Evolutionary conservation across 2,329 filamentous ascomycete species (phyloP).

Genomic region (Eutypella sp.): DNA sequence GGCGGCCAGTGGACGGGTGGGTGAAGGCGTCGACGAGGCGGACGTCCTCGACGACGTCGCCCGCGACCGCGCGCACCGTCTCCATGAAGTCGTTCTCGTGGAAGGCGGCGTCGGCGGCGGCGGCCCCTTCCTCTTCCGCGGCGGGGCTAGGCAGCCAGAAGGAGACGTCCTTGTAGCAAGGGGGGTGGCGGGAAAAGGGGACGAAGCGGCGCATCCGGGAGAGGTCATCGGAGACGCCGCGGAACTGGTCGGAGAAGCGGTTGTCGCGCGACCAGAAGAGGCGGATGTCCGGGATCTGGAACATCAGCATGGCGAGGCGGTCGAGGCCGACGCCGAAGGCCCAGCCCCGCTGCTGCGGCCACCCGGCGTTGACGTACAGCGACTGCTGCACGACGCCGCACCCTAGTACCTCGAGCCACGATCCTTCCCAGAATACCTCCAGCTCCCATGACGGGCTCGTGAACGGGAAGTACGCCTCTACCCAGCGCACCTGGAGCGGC

Average conservation of each 20-base stretch:
- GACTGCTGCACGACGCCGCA: conserved; percentile 84
- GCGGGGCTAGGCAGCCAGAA: conserved; percentile 82
- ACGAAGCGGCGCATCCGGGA: conserved; percentile 58
- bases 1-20: conserved; percentile 77
- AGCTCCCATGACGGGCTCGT: conserved; percentile 94
- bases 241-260: conserved; percentile 85
- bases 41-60: conserved; percentile 85
- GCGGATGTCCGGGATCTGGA: conserved; percentile 92
- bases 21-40: conserved; percentile 78
- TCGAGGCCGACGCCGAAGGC: conserved; percentile 94
- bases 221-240: conserved; percentile 50
- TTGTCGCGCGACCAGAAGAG: conserved; percentile 89
- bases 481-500: conserved; percentile 83
- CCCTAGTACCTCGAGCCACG: conserved; percentile 96
- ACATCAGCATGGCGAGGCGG: conserved; percentile 94
- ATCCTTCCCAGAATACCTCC: conserved; percentile 88
- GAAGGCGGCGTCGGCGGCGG: conserved; percentile 47
- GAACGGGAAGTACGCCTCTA: conserved; percentile 96
- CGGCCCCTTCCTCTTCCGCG: conserved; percentile 41
- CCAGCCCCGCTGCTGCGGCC: conserved; percentile 78
- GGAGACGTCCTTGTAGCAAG: conserved; percentile 85
- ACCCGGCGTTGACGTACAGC: conserved; percentile 71
- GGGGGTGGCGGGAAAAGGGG: conserved; percentile 87
- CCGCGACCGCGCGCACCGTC: conserved; percentile 75
- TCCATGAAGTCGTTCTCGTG: conserved; percentile 99